A percentile compares a stretch with the other conserved stretches of the same genome.
phyloP scores from a whole-genome alignment of 1,139 yeast species.

The Candida tetrigidarum region DNA sequence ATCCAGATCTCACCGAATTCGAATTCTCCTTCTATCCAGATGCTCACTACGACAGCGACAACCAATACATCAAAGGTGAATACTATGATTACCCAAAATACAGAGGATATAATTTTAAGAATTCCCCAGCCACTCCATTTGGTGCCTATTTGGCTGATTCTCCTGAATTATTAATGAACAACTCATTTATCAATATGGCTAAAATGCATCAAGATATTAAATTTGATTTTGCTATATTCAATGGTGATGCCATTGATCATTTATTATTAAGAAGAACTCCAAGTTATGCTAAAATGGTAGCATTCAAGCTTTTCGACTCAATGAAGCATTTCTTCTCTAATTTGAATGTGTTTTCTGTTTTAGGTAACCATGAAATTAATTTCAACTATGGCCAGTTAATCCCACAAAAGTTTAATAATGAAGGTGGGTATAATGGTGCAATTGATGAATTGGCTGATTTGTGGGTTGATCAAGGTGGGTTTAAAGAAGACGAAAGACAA shows the following conservation, averaged over 20 bases:
- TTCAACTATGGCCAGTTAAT: constrained; percentile 2
- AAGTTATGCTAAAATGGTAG: neutral
- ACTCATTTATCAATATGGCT: constrained; percentile 53
- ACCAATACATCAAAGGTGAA: constrained; percentile 41
- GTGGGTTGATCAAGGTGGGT: constrained; percentile 53
- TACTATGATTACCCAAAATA: constrained; percentile 40
- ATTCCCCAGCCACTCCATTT: constrained; percentile 59
- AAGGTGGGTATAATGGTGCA: constrained; percentile 47
- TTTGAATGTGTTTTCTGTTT: neutral
- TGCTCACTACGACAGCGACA: constrained; percentile 36
- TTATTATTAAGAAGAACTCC: neutral
- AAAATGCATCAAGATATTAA: constrained; percentile 34
- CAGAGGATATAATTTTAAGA: constrained; percentile 45
- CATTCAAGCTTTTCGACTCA: neutral
- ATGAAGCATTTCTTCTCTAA: constrained; percentile 2
- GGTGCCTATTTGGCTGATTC: constrained; percentile 69
- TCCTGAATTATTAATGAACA: constrained; percentile 62
- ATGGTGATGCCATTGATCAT: constrained; percentile 74
- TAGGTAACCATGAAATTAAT: constrained; percentile 1
- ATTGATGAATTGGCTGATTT: constrained; percentile 60
- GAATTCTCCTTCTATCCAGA: constrained; percentile 19
- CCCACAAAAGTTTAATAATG: neutral
- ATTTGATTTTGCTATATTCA: constrained; percentile 65
- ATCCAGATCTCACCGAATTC: constrained; percentile 31
- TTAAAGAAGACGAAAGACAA: constrained; percentile 25